phyloP scores from a whole-genome alignment of 2,329 filamentous ascomycete species.

The Pseudocercospora crystallina region DNA sequence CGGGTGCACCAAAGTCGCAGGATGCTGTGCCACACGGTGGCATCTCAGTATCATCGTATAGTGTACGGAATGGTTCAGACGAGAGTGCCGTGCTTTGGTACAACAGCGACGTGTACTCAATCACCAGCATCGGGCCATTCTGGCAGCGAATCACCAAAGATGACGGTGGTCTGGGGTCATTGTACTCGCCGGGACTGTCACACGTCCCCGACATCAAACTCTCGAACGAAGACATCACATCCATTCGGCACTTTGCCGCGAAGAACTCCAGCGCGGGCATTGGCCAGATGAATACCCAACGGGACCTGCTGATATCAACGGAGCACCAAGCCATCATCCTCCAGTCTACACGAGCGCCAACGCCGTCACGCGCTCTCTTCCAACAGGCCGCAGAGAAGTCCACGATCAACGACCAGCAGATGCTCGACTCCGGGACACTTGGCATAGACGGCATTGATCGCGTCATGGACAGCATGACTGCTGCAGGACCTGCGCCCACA shows the following conservation, averaged over 20 bases:
- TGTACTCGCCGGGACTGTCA: conserved; percentile 42
- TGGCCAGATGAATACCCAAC: conserved; percentile 45
- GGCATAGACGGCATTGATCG: conserved; percentile 51
- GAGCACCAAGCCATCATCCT: conserved; percentile 48
- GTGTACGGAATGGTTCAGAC: conserved; percentile 37
- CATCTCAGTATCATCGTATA: conserved; percentile 40
- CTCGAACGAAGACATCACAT: conserved; percentile 44
- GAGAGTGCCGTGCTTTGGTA: conserved; percentile 51
- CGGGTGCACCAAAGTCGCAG: conserved; percentile 37
- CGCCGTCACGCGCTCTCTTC: conserved; percentile 35
- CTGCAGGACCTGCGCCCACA: conserved; percentile 31
- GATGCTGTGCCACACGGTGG: conserved; percentile 40
- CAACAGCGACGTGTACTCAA: conserved; percentile 44
- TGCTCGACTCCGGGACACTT: conserved; percentile 46
- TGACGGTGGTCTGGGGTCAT: conserved; percentile 35
- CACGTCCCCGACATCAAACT: conserved; percentile 44
- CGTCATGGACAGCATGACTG: conserved; percentile 41
- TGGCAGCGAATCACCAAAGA: conserved; percentile 42
- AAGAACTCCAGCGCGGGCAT: conserved; percentile 30
- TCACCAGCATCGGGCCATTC: conserved; percentile 46
- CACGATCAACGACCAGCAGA: conserved; percentile 31
- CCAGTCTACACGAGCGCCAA: conserved; percentile 34
- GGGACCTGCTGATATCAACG: conserved; percentile 45
- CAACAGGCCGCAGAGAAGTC: conserved; percentile 30
- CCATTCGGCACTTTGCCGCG: conserved; percentile 45